Conservation (phyloP, 768 basidiomycete species). For the Lactarius akahatsu region DNA sequence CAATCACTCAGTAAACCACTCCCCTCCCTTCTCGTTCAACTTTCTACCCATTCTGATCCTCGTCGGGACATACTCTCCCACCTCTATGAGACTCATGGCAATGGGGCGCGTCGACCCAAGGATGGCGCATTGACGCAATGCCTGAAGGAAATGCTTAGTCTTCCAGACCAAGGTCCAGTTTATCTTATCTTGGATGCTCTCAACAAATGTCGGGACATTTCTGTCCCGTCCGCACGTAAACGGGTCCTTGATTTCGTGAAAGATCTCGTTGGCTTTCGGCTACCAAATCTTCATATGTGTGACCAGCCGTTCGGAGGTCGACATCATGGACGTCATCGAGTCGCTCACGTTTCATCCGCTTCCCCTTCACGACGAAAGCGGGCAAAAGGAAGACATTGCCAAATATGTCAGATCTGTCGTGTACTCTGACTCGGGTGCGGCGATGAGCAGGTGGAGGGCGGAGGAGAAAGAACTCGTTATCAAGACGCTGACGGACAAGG, state of each 20-base stretch:
- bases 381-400: not conserved
- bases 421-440: not conserved
- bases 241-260: constrained; percentile 24
- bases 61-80: not conserved
- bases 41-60: not conserved
- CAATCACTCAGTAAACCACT: not conserved
- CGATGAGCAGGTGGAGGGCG: constrained; percentile 40
- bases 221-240: constrained; percentile 46
- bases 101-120: not conserved
- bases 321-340: not conserved
- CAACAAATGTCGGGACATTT: constrained; percentile 35
- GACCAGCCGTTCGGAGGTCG: not conserved
- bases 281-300: not conserved
- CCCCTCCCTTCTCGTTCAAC: not conserved
- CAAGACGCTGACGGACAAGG: not conserved
- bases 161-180: not conserved
- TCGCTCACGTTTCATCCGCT: not conserved
- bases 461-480: constrained; percentile 36
- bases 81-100: not conserved
- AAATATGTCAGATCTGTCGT: not conserved
- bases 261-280: not conserved
- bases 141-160: not conserved
- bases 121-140: not conserved
- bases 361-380: not conserved
- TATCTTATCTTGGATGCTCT: constrained; percentile 2